A percentile compares a stretch with the other conserved stretches of the same genome.
Conservation (phyloP, 2,329 filamentous ascomycete species). For the Fusarium sp. region DNA sequence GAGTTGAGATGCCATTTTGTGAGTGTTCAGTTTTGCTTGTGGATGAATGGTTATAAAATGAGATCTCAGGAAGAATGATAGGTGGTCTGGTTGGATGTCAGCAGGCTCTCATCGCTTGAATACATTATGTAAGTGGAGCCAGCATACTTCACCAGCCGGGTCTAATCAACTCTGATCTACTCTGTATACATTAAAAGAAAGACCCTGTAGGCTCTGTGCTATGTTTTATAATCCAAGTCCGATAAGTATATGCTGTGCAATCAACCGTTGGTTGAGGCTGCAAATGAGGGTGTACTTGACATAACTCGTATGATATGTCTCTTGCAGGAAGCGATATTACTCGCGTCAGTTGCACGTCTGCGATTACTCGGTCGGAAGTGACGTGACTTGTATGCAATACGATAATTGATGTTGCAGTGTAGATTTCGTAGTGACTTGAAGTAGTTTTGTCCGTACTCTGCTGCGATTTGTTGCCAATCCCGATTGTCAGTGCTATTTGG, state of each 20-base stretch:
- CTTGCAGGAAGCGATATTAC: slow-evolving; percentile 1
- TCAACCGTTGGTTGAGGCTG: slow-evolving; percentile 6
- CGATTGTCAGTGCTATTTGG: too few species aligned
- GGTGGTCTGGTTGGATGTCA: neutral
- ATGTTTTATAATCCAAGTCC: neutral
- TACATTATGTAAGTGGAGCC: neutral
- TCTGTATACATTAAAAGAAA: neutral
- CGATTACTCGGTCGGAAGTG: neutral
- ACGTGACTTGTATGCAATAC: neutral
- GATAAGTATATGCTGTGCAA: neutral
- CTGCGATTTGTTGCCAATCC: neutral
- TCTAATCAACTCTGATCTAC: neutral
- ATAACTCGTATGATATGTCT: slow-evolving; percentile 17
- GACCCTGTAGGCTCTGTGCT: too few species aligned
- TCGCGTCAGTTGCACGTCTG: neutral
- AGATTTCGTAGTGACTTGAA: neutral
- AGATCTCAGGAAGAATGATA: neutral
- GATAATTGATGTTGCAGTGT: too few species aligned
- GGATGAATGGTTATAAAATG: neutral
- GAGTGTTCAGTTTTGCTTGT: neutral
- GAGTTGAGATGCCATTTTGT: slow-evolving; percentile 26
- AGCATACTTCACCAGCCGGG: neutral
- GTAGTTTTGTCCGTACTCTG: neutral
- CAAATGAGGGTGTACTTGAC: neutral
- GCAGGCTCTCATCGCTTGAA: neutral